These are phyloP conservation scores for Deuterostichococcus epilithicus DNA, from an alignment of 139 green algal species.

Conservation along the genomic window DNA sequence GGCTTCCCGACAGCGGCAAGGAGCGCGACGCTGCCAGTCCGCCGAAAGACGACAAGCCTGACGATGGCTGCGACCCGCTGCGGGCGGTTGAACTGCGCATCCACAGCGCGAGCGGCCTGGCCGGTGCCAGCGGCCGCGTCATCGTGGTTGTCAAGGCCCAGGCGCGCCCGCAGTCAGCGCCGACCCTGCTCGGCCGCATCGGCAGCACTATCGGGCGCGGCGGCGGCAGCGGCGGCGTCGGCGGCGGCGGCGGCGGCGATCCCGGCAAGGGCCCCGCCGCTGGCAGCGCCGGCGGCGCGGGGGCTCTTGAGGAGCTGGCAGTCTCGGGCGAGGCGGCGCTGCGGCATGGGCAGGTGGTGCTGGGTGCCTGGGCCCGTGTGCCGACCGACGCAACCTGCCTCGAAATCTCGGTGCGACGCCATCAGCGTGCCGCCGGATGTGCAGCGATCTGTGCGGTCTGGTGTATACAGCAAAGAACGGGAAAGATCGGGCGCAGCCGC, in stretches of 20 bases:
- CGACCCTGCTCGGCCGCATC: neutral
- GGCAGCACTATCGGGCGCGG: neutral
- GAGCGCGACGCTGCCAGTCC: too few relatives aligned
- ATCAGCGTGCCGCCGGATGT: neutral
- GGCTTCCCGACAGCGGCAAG: too few relatives aligned
- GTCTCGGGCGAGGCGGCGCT: neutral
- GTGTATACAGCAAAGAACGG: too few relatives aligned
- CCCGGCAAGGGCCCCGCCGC: too few relatives aligned
- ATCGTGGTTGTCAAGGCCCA: neutral
- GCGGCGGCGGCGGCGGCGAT: too few relatives aligned
- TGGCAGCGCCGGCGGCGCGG: too few relatives aligned
- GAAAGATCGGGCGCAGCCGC: too few relatives aligned
- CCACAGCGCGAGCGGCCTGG: neutral
- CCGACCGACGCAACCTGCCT: neutral
- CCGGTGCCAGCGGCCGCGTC: neutral
- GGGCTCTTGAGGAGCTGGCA: neutral
- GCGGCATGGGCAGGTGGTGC: neutral
- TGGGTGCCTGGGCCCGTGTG: neutral
- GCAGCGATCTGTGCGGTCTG: too few relatives aligned
- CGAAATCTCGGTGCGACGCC: neutral
- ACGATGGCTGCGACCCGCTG: too few relatives aligned
- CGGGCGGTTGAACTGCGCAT: neutral
- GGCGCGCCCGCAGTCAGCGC: too few relatives aligned
- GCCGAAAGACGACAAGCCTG: too few relatives aligned
- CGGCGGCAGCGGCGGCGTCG: too few relatives aligned